A percentile compares a stretch with the other conserved stretches of the same genome.
phyloP scores from a whole-genome alignment of 805 yeast species.

The Candida dajiaensis region DNA sequence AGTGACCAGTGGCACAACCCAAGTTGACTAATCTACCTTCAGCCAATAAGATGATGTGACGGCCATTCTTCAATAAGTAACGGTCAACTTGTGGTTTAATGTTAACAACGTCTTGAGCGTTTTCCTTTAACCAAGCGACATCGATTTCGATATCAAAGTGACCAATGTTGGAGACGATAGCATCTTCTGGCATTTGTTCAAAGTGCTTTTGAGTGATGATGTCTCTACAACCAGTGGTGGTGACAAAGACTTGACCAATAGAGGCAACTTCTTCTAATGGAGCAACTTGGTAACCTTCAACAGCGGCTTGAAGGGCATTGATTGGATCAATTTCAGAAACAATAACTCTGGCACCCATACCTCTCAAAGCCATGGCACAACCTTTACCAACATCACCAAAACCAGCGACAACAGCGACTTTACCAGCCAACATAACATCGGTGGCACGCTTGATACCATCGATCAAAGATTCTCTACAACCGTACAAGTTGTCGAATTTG shows the following conservation, averaged over 20 bases:
- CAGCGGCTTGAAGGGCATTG: constrained; percentile 99
- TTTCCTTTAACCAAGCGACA: constrained; percentile 96
- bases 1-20: constrained; percentile 99
- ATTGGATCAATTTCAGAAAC: constrained; percentile 98
- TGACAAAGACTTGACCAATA: constrained; percentile 94
- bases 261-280: constrained; percentile 92
- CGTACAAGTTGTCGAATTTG: constrained; percentile 98
- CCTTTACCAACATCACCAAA: constrained; percentile 99
- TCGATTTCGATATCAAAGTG: constrained; percentile 99
- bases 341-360: constrained; percentile 99
- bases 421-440: constrained; percentile 99
- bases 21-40: constrained; percentile 99
- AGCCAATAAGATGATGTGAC: constrained; percentile 92
- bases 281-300: constrained; percentile 95
- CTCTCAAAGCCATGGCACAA: constrained; percentile 97
- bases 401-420: constrained; percentile 98
- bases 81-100: constrained; percentile 99
- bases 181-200: constrained; percentile 94
- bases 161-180: constrained; percentile 99
- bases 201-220: constrained; percentile 89
- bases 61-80: constrained; percentile 81
- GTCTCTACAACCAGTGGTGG: constrained; percentile 99
- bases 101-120: constrained; percentile 90
- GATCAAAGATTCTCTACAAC: constrained; percentile 97
- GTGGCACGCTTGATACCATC: constrained; percentile 99